Base-by-base conservation (phyloP, 1,284 basidiomycete genomes). In the Apiotrichum laibachii region DNA sequence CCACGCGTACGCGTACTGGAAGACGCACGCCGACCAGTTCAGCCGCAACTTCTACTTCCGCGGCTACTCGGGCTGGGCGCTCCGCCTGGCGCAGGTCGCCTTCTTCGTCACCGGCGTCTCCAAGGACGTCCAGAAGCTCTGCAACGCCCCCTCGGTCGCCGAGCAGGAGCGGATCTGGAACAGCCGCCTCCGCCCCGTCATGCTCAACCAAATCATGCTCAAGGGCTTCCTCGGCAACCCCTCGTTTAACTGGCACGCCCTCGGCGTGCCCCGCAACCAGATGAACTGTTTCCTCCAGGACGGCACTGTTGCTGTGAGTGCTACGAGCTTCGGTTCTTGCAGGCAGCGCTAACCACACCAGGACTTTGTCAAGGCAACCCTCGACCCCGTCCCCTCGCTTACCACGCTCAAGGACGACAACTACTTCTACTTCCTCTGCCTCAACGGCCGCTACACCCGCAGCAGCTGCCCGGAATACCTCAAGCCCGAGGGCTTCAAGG, bases 241-340 rank as follows among this genome's bases (percentile, higher is more conserved):
- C 2, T 72, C 83, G 44, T 90, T 92, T 76, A 85, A 88, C 62
- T 92, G 89, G 89, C 89, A 89, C 67, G 88, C 88, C 0, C 80
- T 91, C 16, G 88, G 89, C 37, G 88, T 91, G 2, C 89, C 89
- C 2, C 80, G 82, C 67, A 88, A 89, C 72, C 89, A 91, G 78
- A 83, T 86, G 70, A 81, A 83, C 67, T 86, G 85, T 79, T 81
- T 89, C 72, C 72, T 87, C 46, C 68, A 85, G 34, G 88, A 89
- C 67, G 86, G 87, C 3, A 79, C 81, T 8, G 77, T 86, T 18
- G 82, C 82, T 42, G 60, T 61, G n/a, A 50, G 60, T 61, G 7
- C 33, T 15, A n/a, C n/a, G n/a, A n/a, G n/a, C n/a, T n/a, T n/a
- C n/a, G n/a, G n/a, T n/a, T n/a, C n/a, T n/a, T n/a, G n/a, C n/a